phyloP scores from a whole-genome alignment of 2,329 filamentous ascomycete species.

The Fusarium sambucinum region DNA sequence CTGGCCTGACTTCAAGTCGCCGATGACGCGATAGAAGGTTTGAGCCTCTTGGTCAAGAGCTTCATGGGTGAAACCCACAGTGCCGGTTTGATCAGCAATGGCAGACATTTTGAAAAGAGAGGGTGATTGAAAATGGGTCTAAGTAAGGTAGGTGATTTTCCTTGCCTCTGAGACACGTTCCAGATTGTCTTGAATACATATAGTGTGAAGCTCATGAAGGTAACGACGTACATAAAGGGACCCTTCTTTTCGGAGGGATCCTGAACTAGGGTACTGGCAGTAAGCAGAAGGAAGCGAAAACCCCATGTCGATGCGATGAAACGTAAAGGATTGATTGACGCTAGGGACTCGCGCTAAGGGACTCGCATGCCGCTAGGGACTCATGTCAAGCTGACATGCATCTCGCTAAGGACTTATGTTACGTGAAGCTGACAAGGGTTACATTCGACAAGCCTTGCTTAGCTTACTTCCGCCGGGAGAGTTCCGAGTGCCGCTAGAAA shows the following conservation, averaged over 20 bases:
- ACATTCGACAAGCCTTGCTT: not conserved
- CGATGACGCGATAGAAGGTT: slow-evolving; percentile 8
- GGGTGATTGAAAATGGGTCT: slow-evolving; percentile 1
- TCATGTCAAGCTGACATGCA: slow-evolving; percentile 14
- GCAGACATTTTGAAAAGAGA: not conserved
- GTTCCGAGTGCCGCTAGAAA: not conserved
- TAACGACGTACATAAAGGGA: not conserved
- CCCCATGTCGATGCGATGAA: not conserved
- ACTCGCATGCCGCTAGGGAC: slow-evolving; percentile 12
- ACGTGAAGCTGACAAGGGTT: not conserved
- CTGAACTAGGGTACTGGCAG: not conserved
- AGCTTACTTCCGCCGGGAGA: not conserved
- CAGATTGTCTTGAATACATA: slow-evolving; percentile 3
- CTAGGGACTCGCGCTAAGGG: slow-evolving; percentile 13
- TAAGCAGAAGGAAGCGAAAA: slow-evolving; percentile 15
- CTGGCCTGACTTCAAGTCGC: slow-evolving; percentile 12
- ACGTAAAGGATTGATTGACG: not conserved
- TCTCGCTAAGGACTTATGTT: slow-evolving; percentile 4
- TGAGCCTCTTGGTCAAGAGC: slow-evolving; percentile 8
- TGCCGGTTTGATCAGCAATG: slow-evolving; percentile 6
- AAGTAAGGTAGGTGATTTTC: not conserved
- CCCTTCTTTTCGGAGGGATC: not conserved
- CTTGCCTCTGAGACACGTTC: not conserved
- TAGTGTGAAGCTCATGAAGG: not conserved
- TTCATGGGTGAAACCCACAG: slow-evolving; percentile 8